A percentile compares a stretch with the other conserved stretches of the same genome.
These are phyloP conservation scores for Capsicum pubescens DNA, from an alignment of 257 asterid genomes.

Conservation along the genomic window DNA sequence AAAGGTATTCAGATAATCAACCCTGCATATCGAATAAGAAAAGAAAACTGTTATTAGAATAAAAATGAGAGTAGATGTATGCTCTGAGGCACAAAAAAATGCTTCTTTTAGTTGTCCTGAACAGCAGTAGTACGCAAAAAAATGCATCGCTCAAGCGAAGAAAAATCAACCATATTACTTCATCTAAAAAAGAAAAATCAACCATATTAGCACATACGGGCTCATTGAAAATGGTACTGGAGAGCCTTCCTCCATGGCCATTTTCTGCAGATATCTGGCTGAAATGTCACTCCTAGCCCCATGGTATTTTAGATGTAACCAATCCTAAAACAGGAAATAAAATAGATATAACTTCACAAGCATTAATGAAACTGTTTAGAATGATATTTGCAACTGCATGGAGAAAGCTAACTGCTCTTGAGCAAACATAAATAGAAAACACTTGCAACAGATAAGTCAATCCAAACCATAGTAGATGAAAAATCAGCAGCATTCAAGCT, in stretches of 20 bases:
- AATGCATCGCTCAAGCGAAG: background rate
- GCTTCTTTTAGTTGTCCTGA: background rate
- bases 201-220: constrained; percentile 52
- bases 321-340: constrained; percentile 46
- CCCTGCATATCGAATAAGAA: constrained; percentile 49
- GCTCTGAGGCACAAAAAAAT: constrained; percentile 8
- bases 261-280: constrained; percentile 49
- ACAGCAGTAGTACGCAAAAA: background rate
- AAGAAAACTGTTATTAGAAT: background rate
- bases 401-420: constrained; percentile 16
- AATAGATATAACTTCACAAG: constrained; percentile 10
- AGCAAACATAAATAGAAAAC: background rate
- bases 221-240: constrained; percentile 67
- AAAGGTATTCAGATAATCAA: constrained; percentile 67
- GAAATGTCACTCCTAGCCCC: constrained; percentile 60
- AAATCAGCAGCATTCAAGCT: background rate
- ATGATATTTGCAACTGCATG: background rate
- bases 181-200: background rate
- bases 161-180: constrained; percentile 13
- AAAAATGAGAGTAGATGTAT: background rate
- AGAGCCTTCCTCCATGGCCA: constrained; percentile 56
- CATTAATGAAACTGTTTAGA: constrained; percentile 14
- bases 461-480: background rate
- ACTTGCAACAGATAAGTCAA: background rate
- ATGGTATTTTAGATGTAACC: constrained; percentile 80